phyloP scores from a whole-genome alignment of 495 filamentous ascomycete genomes.

The Podospora pseudoanserina region DNA sequence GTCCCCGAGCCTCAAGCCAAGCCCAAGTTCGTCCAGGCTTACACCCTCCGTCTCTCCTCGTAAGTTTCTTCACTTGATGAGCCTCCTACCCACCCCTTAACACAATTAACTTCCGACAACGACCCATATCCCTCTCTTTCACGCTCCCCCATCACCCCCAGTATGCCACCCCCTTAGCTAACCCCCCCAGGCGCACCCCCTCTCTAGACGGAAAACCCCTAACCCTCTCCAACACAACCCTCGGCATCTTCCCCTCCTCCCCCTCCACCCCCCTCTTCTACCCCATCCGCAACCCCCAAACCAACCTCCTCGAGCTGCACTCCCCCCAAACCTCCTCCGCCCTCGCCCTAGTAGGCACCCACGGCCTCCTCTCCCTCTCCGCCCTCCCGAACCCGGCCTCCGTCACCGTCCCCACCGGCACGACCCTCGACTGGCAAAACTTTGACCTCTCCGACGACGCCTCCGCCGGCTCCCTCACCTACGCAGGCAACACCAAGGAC shows the following conservation, averaged over 20 bases:
- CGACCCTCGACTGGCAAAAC: conserved; percentile 32
- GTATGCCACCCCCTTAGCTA: conserved; percentile 1
- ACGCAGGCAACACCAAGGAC: conserved; percentile 16
- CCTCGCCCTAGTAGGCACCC: conserved; percentile 35
- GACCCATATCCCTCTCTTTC: neutral
- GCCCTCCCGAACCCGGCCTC: conserved; percentile 36
- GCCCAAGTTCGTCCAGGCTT: conserved; percentile 11
- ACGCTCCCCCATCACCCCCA: neutral
- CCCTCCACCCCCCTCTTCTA: conserved; percentile 15
- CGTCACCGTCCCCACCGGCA: conserved; percentile 27
- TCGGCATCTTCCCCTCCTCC: conserved; percentile 18
- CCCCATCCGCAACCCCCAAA: conserved; percentile 11
- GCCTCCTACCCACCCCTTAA: neutral
- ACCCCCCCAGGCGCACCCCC: conserved; percentile 9
- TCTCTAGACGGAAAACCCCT: conserved; percentile 21
- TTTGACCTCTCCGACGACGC: conserved; percentile 28
- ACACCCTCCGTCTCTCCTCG: conserved; percentile 26
- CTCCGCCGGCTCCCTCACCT: conserved; percentile 22
- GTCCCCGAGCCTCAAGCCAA: conserved; percentile 7
- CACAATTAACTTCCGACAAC: neutral
- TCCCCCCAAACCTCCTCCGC: conserved; percentile 31
- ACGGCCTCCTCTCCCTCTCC: conserved; percentile 34
- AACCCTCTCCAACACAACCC: conserved; percentile 10
- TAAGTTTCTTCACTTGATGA: conserved; percentile 5
- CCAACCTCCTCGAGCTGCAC: conserved; percentile 34